Evolutionary conservation across 805 yeast species (phyloP).

Genomic region (Candida krabiensis): DNA sequence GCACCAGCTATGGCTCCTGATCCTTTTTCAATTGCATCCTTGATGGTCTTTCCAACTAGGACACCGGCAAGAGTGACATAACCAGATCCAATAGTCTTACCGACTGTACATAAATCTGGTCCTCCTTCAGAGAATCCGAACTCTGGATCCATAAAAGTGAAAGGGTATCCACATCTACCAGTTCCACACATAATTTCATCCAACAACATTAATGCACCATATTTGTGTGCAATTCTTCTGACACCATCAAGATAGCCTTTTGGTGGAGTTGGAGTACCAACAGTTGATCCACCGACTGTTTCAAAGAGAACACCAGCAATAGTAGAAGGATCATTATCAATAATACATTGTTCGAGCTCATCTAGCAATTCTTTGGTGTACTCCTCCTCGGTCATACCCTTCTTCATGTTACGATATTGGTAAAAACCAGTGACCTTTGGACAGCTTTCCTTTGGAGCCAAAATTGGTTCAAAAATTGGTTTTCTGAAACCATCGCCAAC

Average conservation of each 20-base stretch:
- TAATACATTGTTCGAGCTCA: conserved; percentile 40
- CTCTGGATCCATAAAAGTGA: conserved; percentile 34
- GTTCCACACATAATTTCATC: conserved; percentile 61
- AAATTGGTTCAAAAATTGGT: conserved; percentile 29
- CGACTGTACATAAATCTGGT: conserved; percentile 49
- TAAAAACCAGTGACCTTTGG: conserved; percentile 31
- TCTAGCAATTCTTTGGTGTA: conserved; percentile 38
- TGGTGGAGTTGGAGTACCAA: conserved; percentile 44
- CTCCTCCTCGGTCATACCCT: conserved; percentile 38
- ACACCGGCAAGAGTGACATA: conserved; percentile 49
- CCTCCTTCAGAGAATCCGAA: conserved; percentile 24
- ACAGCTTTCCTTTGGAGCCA: conserved; percentile 22
- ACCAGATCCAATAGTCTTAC: conserved; percentile 52
- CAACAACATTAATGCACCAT: conserved; percentile 46
- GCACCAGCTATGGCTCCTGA: conserved; percentile 42
- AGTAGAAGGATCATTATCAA: conserved; percentile 41
- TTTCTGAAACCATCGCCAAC: conserved; percentile 37
- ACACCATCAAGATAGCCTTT: conserved; percentile 47
- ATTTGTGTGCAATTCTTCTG: conserved; percentile 47
- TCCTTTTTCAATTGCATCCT: conserved; percentile 38
- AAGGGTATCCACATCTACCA: conserved; percentile 49
- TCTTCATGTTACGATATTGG: conserved; percentile 34
- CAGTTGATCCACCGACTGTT: conserved; percentile 46
- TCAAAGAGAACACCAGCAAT: conserved; percentile 44
- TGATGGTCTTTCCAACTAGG: conserved; percentile 39